Evolutionary conservation across 1,139 yeast species (phyloP).

Genomic region (Yamadazyma pseudoaaseri): DNA sequence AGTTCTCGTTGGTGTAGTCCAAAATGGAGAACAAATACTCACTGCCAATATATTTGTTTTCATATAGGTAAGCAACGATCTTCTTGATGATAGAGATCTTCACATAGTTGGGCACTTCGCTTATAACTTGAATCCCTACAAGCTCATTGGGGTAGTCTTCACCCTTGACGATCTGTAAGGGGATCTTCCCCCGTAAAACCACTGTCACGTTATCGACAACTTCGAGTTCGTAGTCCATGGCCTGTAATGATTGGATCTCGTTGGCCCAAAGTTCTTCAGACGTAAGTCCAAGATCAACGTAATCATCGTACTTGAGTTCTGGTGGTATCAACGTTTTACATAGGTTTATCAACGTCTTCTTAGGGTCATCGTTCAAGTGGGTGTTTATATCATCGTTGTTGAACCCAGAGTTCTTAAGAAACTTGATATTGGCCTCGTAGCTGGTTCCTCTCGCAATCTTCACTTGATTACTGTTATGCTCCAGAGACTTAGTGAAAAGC

Average conservation of each 20-base stretch:
- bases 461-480: conserved; percentile 47
- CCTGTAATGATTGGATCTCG: conserved; percentile 68
- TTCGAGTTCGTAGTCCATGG: conserved; percentile 30
- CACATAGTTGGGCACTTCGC: conserved; percentile 69
- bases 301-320: conserved; percentile 7
- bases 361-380: conserved; percentile 47
- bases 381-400: conserved; percentile 62
- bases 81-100: conserved; percentile 61
- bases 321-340: conserved; percentile 38
- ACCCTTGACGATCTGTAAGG: conserved; percentile 47
- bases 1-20: conserved; percentile 74
- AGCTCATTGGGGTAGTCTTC: conserved; percentile 54
- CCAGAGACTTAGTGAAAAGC: conserved; percentile 44
- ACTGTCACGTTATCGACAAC: conserved; percentile 2
- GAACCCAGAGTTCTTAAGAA: conserved; percentile 65
- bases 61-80: conserved; percentile 38
- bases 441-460: conserved; percentile 45
- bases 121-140: conserved; percentile 62
- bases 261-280: conserved; percentile 60
- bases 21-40: conserved; percentile 62
- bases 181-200: conserved; percentile 17
- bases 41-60: conserved; percentile 57
- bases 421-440: conserved; percentile 44
- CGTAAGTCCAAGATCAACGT: conserved; percentile 13
- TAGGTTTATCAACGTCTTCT: conserved; percentile 52